A percentile compares a stretch with the other conserved stretches of the same genome.
These are phyloP conservation scores for Neurospora sublineolata DNA, from an alignment of 495 filamentous ascomycete species.

Conservation along the genomic window DNA sequence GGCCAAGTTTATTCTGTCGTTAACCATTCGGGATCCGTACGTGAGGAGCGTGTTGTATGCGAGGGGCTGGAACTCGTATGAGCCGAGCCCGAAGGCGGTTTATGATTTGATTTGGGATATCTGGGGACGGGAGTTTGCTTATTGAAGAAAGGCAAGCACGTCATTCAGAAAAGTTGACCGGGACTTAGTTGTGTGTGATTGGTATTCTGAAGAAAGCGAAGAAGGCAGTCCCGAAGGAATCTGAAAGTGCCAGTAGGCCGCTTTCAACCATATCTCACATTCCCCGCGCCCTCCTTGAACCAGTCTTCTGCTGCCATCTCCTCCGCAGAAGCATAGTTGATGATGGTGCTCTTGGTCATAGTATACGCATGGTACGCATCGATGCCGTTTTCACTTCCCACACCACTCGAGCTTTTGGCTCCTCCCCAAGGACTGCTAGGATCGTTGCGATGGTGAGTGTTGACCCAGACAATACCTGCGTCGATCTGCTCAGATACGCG, in stretches of 20 bases:
- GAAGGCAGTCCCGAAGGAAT: background rate
- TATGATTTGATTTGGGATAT: background rate
- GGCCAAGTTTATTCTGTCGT: background rate
- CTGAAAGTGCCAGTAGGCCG: background rate
- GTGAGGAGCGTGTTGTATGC: background rate
- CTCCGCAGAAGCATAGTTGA: slow-evolving; percentile 41
- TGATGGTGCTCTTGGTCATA: slow-evolving; percentile 45
- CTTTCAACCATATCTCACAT: slow-evolving; percentile 34
- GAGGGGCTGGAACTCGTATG: background rate
- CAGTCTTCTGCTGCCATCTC: slow-evolving; percentile 34
- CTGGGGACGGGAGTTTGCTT: background rate
- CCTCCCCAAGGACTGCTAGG: slow-evolving; percentile 52
- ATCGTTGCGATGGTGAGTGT: slow-evolving; percentile 50
- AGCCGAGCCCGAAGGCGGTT: background rate
- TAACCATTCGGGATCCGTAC: background rate
- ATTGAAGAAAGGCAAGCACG: background rate
- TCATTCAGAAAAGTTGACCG: background rate
- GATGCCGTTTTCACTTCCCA: slow-evolving; percentile 47
- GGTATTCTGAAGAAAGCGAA: background rate
- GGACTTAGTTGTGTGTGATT: background rate
- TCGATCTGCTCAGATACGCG: slow-evolving; percentile 45
- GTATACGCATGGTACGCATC: slow-evolving; percentile 49
- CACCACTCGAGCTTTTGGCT: slow-evolving; percentile 38
- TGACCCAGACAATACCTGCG: slow-evolving; percentile 51
- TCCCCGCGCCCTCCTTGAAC: slow-evolving; percentile 34